phyloP scores from a whole-genome alignment of 164 flowering plant species.

The Magnolia kwangsiensis region DNA sequence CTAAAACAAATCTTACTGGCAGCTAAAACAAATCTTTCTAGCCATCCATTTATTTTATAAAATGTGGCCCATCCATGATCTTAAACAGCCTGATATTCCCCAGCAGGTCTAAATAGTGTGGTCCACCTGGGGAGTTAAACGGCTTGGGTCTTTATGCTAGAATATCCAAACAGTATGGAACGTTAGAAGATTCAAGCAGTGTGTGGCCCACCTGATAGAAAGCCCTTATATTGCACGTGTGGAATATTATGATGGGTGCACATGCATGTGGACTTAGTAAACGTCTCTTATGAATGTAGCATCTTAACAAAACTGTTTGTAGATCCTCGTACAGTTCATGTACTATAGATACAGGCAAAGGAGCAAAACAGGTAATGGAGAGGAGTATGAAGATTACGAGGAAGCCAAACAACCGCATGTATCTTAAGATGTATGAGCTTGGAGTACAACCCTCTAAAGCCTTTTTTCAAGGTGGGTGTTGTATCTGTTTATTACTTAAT shows the following conservation, averaged over 20 bases:
- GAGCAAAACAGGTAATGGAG: conserved; percentile 13
- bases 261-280: neutral
- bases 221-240: neutral
- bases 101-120: too few relatives aligned
- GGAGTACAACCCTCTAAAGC: neutral
- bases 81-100: too few relatives aligned
- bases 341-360: conserved; percentile 44
- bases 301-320: neutral
- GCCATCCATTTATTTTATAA: too few relatives aligned
- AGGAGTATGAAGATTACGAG: conserved; percentile 10
- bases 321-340: conserved; percentile 76
- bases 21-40: too few relatives aligned
- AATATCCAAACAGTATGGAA: too few relatives aligned
- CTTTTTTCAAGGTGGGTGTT: too few relatives aligned
- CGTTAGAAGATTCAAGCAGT: too few relatives aligned
- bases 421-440: conserved; percentile 10
- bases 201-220: neutral
- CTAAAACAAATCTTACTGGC: too few relatives aligned
- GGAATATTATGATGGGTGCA: neutral
- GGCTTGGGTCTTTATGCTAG: too few relatives aligned
- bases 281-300: neutral
- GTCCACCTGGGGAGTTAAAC: too few relatives aligned
- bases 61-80: too few relatives aligned
- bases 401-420: conserved; percentile 28
- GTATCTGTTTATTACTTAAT: too few relatives aligned